Base-by-base conservation (phyloP, 305 asterid species). In the Fraxinus sp. region DNA sequence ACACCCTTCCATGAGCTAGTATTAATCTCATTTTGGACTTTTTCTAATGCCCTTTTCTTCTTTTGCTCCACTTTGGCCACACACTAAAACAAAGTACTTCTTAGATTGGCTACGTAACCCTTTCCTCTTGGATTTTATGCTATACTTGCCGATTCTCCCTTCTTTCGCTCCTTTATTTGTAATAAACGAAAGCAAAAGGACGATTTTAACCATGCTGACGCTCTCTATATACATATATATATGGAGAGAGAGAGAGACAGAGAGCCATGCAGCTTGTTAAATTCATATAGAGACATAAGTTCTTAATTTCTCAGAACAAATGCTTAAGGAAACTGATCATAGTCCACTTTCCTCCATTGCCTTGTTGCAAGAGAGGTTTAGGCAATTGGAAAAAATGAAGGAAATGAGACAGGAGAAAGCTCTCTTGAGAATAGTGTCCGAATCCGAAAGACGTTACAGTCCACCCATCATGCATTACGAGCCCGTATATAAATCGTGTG, bases 1-100 rank as follows among this genome's bases (percentile, higher is more conserved):
- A 87, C 94, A 81, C 88, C 87, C 81, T 83, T 89, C 94, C 98
- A 90, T 90, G 88, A 85, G 84, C 94, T 91, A 88, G 64, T 86
- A 86, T 86, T 84, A 87, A 88, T 86, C 87, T 85, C 84, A 89
- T 85, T 79, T 91, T 86, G 94, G 88, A 86, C 35, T 85, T 87
- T 89, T 86, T 81, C 33, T 74, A 22, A 39, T 32, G 37, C 84
- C 84, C 78, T 83, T 85, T 89, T 90, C 88, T 86, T 82, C 89
- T 89, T 86, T 86, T 76, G 59, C 87, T 80, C 82, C 81, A 81
- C 86, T 84, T 89, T 87, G 78, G 84, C 89, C 88, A 74, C 68
- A 70, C 90, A 82, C 87, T 76, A 79, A 84, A 86, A 81, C 66
- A 78, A 83, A 77, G 70, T 86, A 82, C 86, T 83, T 46, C 79